Percentiles rank a stretch among this genome's conserved stretches.
Conservation (phyloP, 495 filamentous ascomycete genomes). For the Aspergillus affinis region DNA sequence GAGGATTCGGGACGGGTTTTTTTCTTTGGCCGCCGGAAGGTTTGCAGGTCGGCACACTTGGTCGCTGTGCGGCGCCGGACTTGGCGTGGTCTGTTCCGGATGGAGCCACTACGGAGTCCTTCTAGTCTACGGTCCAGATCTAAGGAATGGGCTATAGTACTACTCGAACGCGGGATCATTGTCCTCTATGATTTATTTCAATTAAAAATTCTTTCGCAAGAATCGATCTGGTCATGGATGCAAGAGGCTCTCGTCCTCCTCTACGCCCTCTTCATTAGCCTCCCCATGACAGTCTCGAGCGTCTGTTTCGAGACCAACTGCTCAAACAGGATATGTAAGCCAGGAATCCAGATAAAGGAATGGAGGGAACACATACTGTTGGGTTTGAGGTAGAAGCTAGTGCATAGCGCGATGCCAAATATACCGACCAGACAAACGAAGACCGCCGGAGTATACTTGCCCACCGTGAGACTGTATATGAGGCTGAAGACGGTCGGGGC, state of each 20-base stretch:
- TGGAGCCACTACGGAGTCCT: not conserved
- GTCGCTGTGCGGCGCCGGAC: conserved; percentile 27
- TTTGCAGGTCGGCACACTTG: conserved; percentile 20
- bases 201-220: too few species aligned
- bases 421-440: conserved; percentile 70
- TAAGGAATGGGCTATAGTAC: not conserved
- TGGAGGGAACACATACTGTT: conserved; percentile 57
- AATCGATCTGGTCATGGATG: not conserved
- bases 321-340: not conserved
- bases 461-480: conserved; percentile 80
- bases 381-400: conserved; percentile 68
- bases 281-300: not conserved
- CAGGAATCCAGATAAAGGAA: not conserved
- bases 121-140: not conserved
- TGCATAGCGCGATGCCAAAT: conserved; percentile 64
- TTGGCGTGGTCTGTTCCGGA: not conserved
- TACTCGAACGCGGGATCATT: not conserved
- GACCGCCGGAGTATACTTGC: conserved; percentile 72
- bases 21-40: conserved; percentile 15
- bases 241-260: not conserved
- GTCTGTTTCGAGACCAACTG: not conserved
- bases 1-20: conserved; percentile 4
- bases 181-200: not conserved
- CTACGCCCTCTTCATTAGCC: not conserved
- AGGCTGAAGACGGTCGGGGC: conserved; percentile 80